Conservation (phyloP, 495 filamentous ascomycete genomes). For the Cercophora samala region DNA sequence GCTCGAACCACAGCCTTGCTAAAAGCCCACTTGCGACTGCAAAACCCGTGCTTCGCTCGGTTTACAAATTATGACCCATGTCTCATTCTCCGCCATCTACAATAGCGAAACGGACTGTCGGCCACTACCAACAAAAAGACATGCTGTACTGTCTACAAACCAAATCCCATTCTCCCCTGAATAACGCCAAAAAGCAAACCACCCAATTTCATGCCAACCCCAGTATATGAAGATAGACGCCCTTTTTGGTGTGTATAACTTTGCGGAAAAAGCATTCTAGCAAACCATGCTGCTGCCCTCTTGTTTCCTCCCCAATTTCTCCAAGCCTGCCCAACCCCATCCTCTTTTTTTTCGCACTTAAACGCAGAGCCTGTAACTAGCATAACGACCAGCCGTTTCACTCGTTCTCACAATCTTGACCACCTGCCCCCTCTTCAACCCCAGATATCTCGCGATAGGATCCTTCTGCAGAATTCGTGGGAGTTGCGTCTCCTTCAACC, state of each 20-base stretch:
- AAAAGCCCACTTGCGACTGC: too few relatives aligned
- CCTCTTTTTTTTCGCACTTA: slow-evolving; percentile 23
- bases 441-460: slow-evolving; percentile 88
- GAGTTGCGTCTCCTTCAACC: slow-evolving; percentile 94
- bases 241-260: slow-evolving; percentile 5
- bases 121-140: neutral
- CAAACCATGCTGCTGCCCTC: neutral
- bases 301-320: neutral
- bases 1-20: too few relatives aligned
- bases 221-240: slow-evolving; percentile 1
- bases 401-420: slow-evolving; percentile 93
- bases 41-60: too few relatives aligned
- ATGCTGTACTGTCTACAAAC: neutral
- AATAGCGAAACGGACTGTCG: too few relatives aligned
- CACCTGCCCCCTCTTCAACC: slow-evolving; percentile 87
- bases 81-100: too few relatives aligned
- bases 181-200: neutral
- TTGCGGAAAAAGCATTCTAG: neutral
- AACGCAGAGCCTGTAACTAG: slow-evolving; percentile 63
- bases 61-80: too few relatives aligned
- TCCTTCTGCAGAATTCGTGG: slow-evolving; percentile 88
- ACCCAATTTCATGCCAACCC: slow-evolving; percentile 1
- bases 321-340: neutral
- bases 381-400: slow-evolving; percentile 76
- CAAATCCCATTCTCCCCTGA: neutral